These are phyloP conservation scores for Diaporthe ilicicola DNA, from an alignment of 2,329 filamentous ascomycete genomes.

Conservation along the genomic window DNA sequence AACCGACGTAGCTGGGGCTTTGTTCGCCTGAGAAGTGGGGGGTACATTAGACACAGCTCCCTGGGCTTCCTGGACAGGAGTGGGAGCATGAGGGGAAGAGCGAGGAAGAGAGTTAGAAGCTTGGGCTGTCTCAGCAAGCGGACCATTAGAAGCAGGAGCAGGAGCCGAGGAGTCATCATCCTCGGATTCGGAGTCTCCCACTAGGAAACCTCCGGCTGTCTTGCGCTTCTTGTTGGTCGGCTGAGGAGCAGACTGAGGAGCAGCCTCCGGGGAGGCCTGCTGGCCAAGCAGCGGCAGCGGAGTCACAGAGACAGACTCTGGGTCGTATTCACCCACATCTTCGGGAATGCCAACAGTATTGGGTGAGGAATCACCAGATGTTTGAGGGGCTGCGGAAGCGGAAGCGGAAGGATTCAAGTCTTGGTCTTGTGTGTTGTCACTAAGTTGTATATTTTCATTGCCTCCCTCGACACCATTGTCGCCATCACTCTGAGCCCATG, in stretches of 20 bases:
- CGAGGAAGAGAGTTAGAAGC: slow-evolving; percentile 33
- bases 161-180: slow-evolving; percentile 48
- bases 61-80: slow-evolving; percentile 40
- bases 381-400: slow-evolving; percentile 55
- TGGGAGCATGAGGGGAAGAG: slow-evolving; percentile 33
- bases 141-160: slow-evolving; percentile 38
- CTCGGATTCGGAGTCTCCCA: slow-evolving; percentile 68
- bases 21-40: slow-evolving; percentile 40
- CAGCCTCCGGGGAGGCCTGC: slow-evolving; percentile 35
- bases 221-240: slow-evolving; percentile 62
- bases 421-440: slow-evolving; percentile 62
- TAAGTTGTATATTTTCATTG: slow-evolving; percentile 42
- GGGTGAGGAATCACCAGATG: slow-evolving; percentile 57
- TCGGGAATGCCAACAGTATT: slow-evolving; percentile 54
- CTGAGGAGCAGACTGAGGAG: slow-evolving; percentile 43
- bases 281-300: slow-evolving; percentile 25
- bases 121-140: slow-evolving; percentile 32
- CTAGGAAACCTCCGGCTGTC: slow-evolving; percentile 67
- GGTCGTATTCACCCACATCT: slow-evolving; percentile 66
- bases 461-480: slow-evolving; percentile 63
- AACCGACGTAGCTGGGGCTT: slow-evolving; percentile 28
- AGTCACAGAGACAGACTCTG: slow-evolving; percentile 60
- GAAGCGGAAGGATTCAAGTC: slow-evolving; percentile 41
- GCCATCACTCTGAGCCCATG: slow-evolving; percentile 61
- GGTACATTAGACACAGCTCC: slow-evolving; percentile 44